Evolutionary conservation across 2,329 filamentous ascomycete genomes (phyloP).

Genomic region (Fusarium torulosum): DNA sequence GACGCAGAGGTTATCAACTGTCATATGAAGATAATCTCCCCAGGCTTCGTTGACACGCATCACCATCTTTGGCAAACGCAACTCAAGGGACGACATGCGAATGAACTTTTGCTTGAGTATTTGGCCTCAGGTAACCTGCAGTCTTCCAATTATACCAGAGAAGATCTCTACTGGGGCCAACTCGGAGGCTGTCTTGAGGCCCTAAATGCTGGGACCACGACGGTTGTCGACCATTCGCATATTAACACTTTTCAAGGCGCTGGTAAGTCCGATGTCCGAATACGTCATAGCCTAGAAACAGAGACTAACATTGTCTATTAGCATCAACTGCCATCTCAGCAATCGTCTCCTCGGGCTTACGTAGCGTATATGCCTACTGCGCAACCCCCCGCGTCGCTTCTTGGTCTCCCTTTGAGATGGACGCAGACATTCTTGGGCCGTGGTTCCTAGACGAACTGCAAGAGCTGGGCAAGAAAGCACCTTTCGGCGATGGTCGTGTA

Average conservation of each 20-base stretch:
- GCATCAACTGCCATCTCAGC: conserved; percentile 13
- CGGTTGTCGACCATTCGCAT: conserved; percentile 31
- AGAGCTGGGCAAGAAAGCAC: not conserved
- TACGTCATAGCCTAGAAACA: not conserved
- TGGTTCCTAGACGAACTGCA: not conserved
- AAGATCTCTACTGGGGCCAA: conserved; percentile 31
- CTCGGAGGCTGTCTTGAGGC: conserved; percentile 28
- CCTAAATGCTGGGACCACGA: conserved; percentile 30
- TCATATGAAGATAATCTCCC: conserved; percentile 5
- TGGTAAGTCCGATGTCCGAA: fast-evolving
- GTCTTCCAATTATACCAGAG: not conserved
- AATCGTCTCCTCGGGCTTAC: conserved; percentile 5
- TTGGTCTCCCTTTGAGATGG: conserved; percentile 8
- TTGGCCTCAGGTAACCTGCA: conserved; percentile 11
- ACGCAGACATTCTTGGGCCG: conserved; percentile 3
- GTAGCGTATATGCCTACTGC: conserved; percentile 25
- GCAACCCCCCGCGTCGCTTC: conserved; percentile 10
- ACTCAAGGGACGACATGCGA: conserved; percentile 13
- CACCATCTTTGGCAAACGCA: conserved; percentile 29
- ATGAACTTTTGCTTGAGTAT: conserved; percentile 19
- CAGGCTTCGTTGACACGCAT: conserved; percentile 21
- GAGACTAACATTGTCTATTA: not conserved
- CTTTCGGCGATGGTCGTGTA: conserved; percentile 3
- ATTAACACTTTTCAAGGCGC: not conserved
- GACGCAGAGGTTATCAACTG: not conserved